Percentiles rank a stretch among this genome's conserved stretches.
These are phyloP conservation scores for Poa pratensis DNA, from an alignment of 176 grass and related monocot genomes.

Conservation along the genomic window DNA sequence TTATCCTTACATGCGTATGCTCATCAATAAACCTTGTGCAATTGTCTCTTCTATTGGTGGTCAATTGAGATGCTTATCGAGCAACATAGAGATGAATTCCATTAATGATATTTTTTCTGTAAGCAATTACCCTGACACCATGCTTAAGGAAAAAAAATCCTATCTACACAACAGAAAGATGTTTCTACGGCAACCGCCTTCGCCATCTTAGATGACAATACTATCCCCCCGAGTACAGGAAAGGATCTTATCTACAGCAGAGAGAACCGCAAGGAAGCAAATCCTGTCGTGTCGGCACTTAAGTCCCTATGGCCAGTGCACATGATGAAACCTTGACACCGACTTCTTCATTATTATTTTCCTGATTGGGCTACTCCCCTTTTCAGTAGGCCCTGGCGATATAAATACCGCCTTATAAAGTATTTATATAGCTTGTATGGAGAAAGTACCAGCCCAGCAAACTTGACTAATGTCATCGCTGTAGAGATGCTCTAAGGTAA, in stretches of 20 bases:
- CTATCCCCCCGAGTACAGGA: too few relatives aligned
- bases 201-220: too few relatives aligned
- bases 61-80: not conserved
- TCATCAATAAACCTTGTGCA: not conserved
- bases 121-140: not conserved
- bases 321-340: slow-evolving; percentile 1
- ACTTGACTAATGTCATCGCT: not conserved
- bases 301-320: not conserved
- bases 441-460: not conserved
- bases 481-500: not conserved
- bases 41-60: not conserved
- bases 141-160: too few relatives aligned
- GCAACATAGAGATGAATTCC: not conserved
- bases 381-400: not conserved
- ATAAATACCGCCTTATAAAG: not conserved
- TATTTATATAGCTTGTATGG: not conserved
- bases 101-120: not conserved
- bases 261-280: too few relatives aligned
- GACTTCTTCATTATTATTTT: not conserved
- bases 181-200: too few relatives aligned
- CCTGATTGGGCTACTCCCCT: not conserved
- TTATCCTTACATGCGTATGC: not conserved
- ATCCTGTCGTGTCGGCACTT: not conserved
- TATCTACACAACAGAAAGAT: too few relatives aligned
- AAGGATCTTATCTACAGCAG: too few relatives aligned